phyloP scores from a whole-genome alignment of 192 early-diverging fungal genomes.

The Geranomyces variabilis region DNA sequence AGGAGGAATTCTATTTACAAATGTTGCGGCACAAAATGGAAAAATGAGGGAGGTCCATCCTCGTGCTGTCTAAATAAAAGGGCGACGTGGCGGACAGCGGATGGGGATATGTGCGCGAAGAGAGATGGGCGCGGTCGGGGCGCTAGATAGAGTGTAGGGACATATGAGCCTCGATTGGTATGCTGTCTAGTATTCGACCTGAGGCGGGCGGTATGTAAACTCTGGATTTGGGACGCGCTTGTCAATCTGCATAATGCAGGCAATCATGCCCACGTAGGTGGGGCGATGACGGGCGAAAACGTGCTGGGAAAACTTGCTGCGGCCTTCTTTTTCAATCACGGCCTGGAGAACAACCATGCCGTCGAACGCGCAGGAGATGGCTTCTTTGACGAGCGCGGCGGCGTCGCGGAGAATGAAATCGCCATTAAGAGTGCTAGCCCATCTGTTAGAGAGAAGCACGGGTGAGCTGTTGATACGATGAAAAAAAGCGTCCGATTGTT shows the following conservation, averaged over 20 bases:
- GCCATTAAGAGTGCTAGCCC: slow-evolving; percentile 26
- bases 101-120: no score
- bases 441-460: slow-evolving; percentile 7
- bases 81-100: no score
- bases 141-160: no score
- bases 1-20: no score
- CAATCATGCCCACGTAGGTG: slow-evolving; percentile 32
- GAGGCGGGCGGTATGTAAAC: slow-evolving; percentile 19
- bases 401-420: slow-evolving; percentile 31
- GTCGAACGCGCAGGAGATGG: slow-evolving; percentile 31
- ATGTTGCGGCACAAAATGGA: no score
- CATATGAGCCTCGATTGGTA: no score
- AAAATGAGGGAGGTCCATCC: no score
- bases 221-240: slow-evolving; percentile 20
- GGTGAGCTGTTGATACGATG: background rate
- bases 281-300: slow-evolving; percentile 32
- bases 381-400: slow-evolving; percentile 24
- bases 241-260: slow-evolving; percentile 19
- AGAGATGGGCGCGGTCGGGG: no score
- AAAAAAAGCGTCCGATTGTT: no score
- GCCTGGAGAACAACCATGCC: slow-evolving; percentile 32
- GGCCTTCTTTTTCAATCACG: slow-evolving; percentile 29
- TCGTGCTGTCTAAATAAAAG: no score
- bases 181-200: no score
- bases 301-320: slow-evolving; percentile 21